phyloP scores from a whole-genome alignment of 495 filamentous ascomycete genomes.

The Penicillium antarcticum region DNA sequence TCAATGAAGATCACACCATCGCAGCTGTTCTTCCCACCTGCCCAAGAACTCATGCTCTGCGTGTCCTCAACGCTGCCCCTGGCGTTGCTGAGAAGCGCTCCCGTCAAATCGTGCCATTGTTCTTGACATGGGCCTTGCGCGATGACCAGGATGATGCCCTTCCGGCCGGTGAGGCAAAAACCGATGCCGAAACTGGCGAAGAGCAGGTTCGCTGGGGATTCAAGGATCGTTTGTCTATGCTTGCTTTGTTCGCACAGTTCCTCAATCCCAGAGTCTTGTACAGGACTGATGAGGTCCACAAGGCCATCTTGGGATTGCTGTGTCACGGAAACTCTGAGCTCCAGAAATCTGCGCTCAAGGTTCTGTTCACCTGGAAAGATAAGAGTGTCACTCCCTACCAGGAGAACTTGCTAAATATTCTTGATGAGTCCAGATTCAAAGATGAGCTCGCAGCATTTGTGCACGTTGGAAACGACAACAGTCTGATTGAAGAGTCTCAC shows the following conservation, averaged over 20 bases:
- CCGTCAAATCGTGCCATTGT: slow-evolving; percentile 76
- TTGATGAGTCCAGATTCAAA: slow-evolving; percentile 88
- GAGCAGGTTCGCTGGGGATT: slow-evolving; percentile 47
- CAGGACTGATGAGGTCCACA: slow-evolving; percentile 71
- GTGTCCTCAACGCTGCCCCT: slow-evolving; percentile 71
- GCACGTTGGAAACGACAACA: slow-evolving; percentile 65
- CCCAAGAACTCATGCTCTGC: slow-evolving; percentile 72
- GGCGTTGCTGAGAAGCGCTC: slow-evolving; percentile 80
- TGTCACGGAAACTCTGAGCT: slow-evolving; percentile 85
- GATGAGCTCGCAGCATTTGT: slow-evolving; percentile 88
- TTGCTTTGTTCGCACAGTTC: slow-evolving; percentile 81
- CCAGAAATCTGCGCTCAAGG: slow-evolving; percentile 79
- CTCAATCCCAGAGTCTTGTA: slow-evolving; percentile 80
- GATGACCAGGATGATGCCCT: slow-evolving; percentile 48
- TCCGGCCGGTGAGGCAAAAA: slow-evolving; percentile 23
- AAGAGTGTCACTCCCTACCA: slow-evolving; percentile 72
- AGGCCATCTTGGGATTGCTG: slow-evolving; percentile 66
- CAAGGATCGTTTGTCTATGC: slow-evolving; percentile 76
- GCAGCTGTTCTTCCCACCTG: slow-evolving; percentile 34
- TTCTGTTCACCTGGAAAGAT: slow-evolving; percentile 84
- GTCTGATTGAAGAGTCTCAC: slow-evolving; percentile 70
- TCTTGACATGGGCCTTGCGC: slow-evolving; percentile 68
- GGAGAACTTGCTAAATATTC: slow-evolving; percentile 80
- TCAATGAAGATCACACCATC: slow-evolving; percentile 33
- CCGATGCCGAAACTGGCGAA: slow-evolving; percentile 11